Evolutionary conservation across 2,329 filamentous ascomycete genomes (phyloP).

Genomic region (Teratosphaeria viscida): DNA sequence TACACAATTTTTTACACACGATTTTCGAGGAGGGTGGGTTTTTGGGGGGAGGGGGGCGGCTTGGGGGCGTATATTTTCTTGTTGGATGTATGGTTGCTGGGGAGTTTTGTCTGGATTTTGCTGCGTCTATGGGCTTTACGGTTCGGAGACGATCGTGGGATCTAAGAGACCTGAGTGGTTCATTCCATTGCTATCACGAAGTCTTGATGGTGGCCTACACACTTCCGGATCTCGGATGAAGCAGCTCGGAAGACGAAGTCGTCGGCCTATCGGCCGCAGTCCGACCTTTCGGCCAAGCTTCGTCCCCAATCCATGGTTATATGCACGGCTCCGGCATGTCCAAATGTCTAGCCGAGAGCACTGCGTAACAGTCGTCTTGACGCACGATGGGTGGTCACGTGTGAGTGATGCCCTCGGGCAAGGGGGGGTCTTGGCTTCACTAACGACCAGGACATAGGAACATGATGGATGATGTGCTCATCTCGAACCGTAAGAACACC

Average conservation of each 20-base stretch:
- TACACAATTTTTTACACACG: not conserved
- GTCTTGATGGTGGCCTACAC: not conserved
- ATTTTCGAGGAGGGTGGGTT: not conserved
- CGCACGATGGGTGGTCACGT: not conserved
- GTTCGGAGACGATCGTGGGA: too few relatives aligned
- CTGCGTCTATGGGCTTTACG: not conserved
- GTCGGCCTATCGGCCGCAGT: not conserved
- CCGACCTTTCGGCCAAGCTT: not conserved
- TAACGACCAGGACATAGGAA: not conserved
- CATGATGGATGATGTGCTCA: conserved; percentile 4
- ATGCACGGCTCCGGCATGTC: not conserved
- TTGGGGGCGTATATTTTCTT: too few relatives aligned
- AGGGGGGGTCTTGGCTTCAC: too few relatives aligned
- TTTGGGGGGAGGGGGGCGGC: too few relatives aligned
- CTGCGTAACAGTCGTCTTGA: not conserved
- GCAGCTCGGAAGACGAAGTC: not conserved
- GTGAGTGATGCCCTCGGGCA: not conserved
- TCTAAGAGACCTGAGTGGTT: too few relatives aligned
- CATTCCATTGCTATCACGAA: too few relatives aligned
- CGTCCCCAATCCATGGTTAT: too few relatives aligned
- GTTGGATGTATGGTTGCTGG: too few relatives aligned
- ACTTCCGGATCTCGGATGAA: not conserved
- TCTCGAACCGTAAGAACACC: conserved; percentile 1
- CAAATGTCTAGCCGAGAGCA: not conserved
- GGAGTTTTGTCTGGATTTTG: not conserved